A percentile compares a stretch with the other conserved stretches of the same genome.
Conservation (phyloP, 2,329 filamentous ascomycete genomes). For the Penicillium sclerotigenum region DNA sequence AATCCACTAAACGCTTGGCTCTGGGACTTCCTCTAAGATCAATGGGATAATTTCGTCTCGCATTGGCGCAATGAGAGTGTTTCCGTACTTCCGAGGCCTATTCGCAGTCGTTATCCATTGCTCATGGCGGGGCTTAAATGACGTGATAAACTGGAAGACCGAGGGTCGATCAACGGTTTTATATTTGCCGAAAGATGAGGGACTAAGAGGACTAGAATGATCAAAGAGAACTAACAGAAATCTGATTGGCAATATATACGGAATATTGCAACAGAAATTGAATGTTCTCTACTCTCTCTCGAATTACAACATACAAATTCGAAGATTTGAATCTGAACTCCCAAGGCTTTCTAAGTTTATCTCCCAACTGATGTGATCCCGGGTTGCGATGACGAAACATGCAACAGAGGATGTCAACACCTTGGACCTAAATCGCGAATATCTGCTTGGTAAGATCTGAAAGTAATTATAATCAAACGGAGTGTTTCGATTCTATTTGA, state of each 20-base stretch:
- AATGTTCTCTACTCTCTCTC: not conserved
- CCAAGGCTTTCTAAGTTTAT: not conserved
- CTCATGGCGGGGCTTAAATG: constrained; percentile 34
- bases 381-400: constrained; percentile 21
- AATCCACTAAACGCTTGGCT: constrained; percentile 15
- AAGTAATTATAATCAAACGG: not conserved
- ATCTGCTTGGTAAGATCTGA: not conserved
- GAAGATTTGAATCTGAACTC: not conserved
- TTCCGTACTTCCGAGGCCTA: constrained; percentile 6
- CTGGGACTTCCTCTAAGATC: not conserved
- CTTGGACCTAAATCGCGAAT: not conserved
- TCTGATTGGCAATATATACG: not conserved
- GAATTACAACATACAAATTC: not conserved
- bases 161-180: constrained; percentile 5
- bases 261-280: not conserved
- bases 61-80: constrained; percentile 9
- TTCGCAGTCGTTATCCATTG: constrained; percentile 20
- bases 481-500: not conserved
- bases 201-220: not conserved
- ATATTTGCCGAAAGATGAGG: not conserved
- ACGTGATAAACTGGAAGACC: constrained; percentile 24
- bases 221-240: not conserved
- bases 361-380: constrained; percentile 23
- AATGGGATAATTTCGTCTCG: constrained; percentile 8
- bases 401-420: constrained; percentile 3